Base-by-base conservation (phyloP, 2,329 filamentous ascomycete genomes). In the Fusarium sp. region DNA sequence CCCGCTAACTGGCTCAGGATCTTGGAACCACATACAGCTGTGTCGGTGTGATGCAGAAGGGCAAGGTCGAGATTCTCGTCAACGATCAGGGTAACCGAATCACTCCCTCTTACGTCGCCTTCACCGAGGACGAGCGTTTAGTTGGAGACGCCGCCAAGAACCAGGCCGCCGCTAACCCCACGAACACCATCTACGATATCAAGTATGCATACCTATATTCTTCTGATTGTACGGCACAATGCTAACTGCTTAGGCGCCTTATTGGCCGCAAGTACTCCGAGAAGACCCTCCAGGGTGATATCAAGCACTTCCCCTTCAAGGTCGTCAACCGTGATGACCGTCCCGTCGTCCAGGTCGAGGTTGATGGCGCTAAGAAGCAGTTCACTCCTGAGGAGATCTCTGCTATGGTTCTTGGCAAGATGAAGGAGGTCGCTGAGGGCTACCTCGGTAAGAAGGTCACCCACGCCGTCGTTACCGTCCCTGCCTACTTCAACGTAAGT, bases 231-330 rank as follows among this genome's bases (percentile, higher is more conserved):
- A 36, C 8, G 14, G 22, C 59, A 45, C 48, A 45, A 63, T 36
- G 42, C 75, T 80, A 77, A 81, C 24, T 22, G 4, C 9, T 13
- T 74, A 94, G 93, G 87, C 94, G 94, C 82, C 85, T 96, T 80
- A 95, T 96, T 81, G 94, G 94, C 80, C 93, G 93, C 84, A 96
- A 95, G 86, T 95, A 88, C 84, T 85, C 86, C 57, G 94, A 96
- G 83, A 93, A 92, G 87, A 94, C 97, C 75, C 92, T 98, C 77
- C 95, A 98, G 87, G 89, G 88, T 82, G 96, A 99, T 82, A 90
- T 96, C 82, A 98, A 99, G 93, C 94, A 98, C 89, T 98, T 98
- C 90, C 96, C 96, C 81, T 99, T 96, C 93, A 94, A 94, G 87
- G 93, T 99, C 71, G 82, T 94, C 81, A 90, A 93, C 89, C 95